These are phyloP conservation scores for Thermochaetoides thermophila DNA, from an alignment of 495 filamentous ascomycete species.

Conservation along the genomic window DNA sequence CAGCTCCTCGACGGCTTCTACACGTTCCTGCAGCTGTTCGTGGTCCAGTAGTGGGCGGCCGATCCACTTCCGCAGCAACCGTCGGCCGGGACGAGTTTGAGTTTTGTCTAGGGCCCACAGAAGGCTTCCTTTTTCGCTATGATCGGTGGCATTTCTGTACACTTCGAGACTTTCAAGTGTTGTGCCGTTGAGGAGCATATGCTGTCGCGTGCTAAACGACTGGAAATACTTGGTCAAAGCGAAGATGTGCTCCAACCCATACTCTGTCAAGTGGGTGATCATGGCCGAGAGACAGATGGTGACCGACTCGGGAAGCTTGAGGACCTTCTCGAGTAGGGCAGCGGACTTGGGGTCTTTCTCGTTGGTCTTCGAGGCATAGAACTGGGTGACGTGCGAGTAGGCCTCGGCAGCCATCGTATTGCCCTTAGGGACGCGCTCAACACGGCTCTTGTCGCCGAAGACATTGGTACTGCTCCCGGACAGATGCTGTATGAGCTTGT, in stretches of 20 bases:
- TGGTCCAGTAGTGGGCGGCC: slow-evolving; percentile 80
- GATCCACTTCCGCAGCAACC: slow-evolving; percentile 88
- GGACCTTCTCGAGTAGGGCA: slow-evolving; percentile 66
- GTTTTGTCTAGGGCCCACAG: slow-evolving; percentile 96
- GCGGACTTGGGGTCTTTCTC: slow-evolving; percentile 33
- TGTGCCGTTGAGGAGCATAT: slow-evolving; percentile 95
- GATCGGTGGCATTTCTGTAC: slow-evolving; percentile 88
- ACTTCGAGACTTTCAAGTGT: slow-evolving; percentile 89
- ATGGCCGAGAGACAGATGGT: slow-evolving; percentile 90
- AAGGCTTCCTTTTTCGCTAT: slow-evolving; percentile 71
- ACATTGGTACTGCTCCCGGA: slow-evolving; percentile 78
- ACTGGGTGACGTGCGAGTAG: slow-evolving; percentile 80
- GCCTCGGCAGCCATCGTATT: slow-evolving; percentile 76
- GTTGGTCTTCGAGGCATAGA: slow-evolving; percentile 84
- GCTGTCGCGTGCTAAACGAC: slow-evolving; percentile 82
- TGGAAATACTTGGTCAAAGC: slow-evolving; percentile 96
- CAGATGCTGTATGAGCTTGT: slow-evolving; percentile 83
- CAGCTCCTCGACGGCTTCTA: slow-evolving; percentile 80
- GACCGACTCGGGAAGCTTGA: slow-evolving; percentile 70
- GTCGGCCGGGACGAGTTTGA: slow-evolving; percentile 73
- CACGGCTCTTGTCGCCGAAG: slow-evolving; percentile 76
- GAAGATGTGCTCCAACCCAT: slow-evolving; percentile 91
- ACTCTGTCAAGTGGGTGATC: slow-evolving; percentile 88
- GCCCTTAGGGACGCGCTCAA: slow-evolving; percentile 61
- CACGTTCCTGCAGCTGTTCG: slow-evolving; percentile 60